These are phyloP conservation scores for Exophiala aquamarina DNA, from an alignment of 2,329 filamentous ascomycete genomes.

Conservation along the genomic window DNA sequence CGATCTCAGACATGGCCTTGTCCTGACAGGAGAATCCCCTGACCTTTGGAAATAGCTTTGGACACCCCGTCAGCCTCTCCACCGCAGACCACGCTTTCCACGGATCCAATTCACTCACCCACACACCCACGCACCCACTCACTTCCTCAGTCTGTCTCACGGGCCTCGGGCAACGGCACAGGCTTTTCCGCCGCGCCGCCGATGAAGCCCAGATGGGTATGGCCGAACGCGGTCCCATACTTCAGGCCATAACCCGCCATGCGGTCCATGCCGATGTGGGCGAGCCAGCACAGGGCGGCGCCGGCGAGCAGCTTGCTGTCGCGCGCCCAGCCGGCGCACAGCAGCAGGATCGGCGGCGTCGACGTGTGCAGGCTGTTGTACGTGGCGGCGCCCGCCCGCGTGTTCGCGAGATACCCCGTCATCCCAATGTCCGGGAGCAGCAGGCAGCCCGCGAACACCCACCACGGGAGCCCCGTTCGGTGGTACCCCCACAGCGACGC, in stretches of 20 bases:
- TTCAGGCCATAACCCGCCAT: conserved; percentile 19
- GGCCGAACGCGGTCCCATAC: conserved; percentile 17
- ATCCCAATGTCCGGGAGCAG: conserved; percentile 19
- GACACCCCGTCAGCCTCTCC: no score
- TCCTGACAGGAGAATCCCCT: no score
- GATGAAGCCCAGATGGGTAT: conserved; percentile 14
- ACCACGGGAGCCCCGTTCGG: conserved; percentile 12
- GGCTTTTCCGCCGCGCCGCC: no score
- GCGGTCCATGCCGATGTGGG: conserved; percentile 22
- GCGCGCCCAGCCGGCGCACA: conserved; percentile 15
- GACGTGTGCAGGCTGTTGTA: conserved; percentile 18
- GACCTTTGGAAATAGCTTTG: no score
- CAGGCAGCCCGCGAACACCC: conserved; percentile 15
- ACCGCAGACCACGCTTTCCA: no score
- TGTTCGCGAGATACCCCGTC: conserved; percentile 17
- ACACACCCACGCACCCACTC: no score
- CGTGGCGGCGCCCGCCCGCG: conserved; percentile 6
- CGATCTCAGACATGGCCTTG: no score
- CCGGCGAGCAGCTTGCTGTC: conserved; percentile 12
- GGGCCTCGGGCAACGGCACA: no score
- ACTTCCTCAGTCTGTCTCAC: no score
- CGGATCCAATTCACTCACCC: no score
- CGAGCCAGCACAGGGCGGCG: conserved; percentile 14
- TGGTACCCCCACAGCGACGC: conserved; percentile 16
- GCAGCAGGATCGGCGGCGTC: conserved; percentile 14